Evolutionary conservation across 2,329 filamentous ascomycete species (phyloP).

Genomic region (Clonostachys chloroleuca): DNA sequence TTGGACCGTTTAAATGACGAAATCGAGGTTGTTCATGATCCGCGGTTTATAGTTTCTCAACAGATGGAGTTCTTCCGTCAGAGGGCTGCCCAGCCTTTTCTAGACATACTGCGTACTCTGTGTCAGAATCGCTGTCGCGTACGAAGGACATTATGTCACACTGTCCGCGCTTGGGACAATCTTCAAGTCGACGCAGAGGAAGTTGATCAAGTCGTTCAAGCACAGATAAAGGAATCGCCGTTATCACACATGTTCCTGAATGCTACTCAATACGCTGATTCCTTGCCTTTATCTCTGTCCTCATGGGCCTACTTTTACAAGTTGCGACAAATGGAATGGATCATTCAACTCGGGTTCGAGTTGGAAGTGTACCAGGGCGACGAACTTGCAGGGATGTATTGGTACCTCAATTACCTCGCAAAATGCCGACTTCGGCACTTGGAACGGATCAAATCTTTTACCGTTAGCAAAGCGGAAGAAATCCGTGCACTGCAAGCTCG

Average conservation of each 20-base stretch:
- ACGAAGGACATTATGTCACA: slow-evolving; percentile 83
- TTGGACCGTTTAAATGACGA: slow-evolving; percentile 72
- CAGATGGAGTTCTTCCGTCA: slow-evolving; percentile 68
- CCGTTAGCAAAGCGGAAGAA: slow-evolving; percentile 33
- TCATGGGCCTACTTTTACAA: slow-evolving; percentile 92
- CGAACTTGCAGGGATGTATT: slow-evolving; percentile 87
- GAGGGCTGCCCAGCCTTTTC: slow-evolving; percentile 63
- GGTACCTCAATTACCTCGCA: slow-evolving; percentile 74
- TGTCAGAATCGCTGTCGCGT: slow-evolving; percentile 90
- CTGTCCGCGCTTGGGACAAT: slow-evolving; percentile 76
- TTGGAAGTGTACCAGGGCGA: slow-evolving; percentile 83
- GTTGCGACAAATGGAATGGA: slow-evolving; percentile 79
- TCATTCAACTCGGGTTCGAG: slow-evolving; percentile 91
- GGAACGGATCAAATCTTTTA: slow-evolving; percentile 68
- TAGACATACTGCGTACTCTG: slow-evolving; percentile 78
- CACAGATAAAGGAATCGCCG: slow-evolving; percentile 47
- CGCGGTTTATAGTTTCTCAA: slow-evolving; percentile 67
- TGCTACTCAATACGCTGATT: not conserved
- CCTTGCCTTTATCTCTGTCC: slow-evolving; percentile 54
- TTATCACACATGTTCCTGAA: slow-evolving; percentile 19
- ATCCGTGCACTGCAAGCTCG: slow-evolving; percentile 3
- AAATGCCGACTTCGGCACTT: slow-evolving; percentile 64
- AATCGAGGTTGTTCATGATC: slow-evolving; percentile 69
- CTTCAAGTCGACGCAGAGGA: slow-evolving; percentile 80
- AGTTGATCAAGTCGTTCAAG: slow-evolving; percentile 64